Evolutionary conservation across 2,329 filamentous ascomycete species (phyloP), one percentile per base, ranked within the genome.

Genomic region (Calonectria pseudoreteaudii): DNA sequence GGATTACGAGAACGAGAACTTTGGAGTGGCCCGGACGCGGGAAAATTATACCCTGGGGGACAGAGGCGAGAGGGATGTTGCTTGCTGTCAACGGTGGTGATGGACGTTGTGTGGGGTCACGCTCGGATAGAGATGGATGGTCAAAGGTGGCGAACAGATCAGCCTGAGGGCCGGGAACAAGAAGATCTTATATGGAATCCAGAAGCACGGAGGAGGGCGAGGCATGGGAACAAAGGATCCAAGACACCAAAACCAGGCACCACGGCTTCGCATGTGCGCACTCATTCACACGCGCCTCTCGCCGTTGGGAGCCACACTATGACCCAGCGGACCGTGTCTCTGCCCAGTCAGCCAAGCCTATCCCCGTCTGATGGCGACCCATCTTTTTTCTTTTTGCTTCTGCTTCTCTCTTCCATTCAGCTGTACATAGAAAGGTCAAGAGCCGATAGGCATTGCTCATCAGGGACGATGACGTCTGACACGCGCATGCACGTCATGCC

Each of bases 401-500:
- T 26, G 10, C 41, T n/a, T 47, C 41, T 38, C 44, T 30, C 16
- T n/a, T 30, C 50, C 50, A 49, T 44, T 26, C 50, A 53, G 34
- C 65, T 53, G 26, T 20, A n/a, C n/a, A n/a, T n/a, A 38, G 23
- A 38, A 41, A 28, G 28, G 56, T 8, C 41, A n/a, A 9, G 2
- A 20, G 30, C 28, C 53, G 69, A 47, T 75, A n/a, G 73, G 53
- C 68, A 53, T 47, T 68, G 74, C 73, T 77, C 77, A 72, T 58
- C 64, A 30, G 71, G 52, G 49, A 60, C 70, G 75, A 79, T 79
- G 78, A 79, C 78, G 78, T 79, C 76, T 75, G 75, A 75, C 75
- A 78, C 78, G 78, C 75, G 70, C 70, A 76, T 79, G 78, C 78
- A 76, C 76, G 75, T 78, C 78, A 79, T 76, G 76, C 75, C 74